Evolutionary conservation across 2,329 filamentous ascomycete genomes (phyloP).

Genomic region (Harringtonia lauricola): DNA sequence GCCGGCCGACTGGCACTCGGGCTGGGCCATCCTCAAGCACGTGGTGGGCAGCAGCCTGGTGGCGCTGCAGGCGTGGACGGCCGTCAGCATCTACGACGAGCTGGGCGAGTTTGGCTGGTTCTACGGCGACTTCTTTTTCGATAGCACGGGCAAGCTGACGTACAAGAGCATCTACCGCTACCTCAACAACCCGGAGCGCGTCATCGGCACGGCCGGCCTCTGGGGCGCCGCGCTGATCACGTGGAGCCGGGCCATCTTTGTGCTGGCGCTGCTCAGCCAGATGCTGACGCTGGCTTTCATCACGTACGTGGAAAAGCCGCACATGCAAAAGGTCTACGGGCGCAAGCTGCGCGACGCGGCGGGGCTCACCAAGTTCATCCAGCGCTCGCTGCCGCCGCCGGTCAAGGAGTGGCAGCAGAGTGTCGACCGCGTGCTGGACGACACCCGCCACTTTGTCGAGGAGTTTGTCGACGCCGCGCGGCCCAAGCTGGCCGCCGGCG

Average conservation of each 20-base stretch:
- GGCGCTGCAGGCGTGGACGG: conserved; percentile 84
- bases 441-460: conserved; percentile 80
- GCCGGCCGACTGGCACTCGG: conserved; percentile 79
- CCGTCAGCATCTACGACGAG: conserved; percentile 85
- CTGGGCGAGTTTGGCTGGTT: conserved; percentile 98
- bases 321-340: conserved; percentile 98
- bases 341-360: conserved; percentile 73
- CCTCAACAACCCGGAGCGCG: conserved; percentile 91
- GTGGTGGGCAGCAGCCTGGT: conserved; percentile 73
- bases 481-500: conserved; percentile 75
- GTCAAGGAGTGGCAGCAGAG: conserved; percentile 76
- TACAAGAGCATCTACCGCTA: conserved; percentile 98
- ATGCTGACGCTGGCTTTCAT: conserved; percentile 79
- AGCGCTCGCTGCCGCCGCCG: conserved; percentile 71
- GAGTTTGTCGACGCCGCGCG: conserved; percentile 78
- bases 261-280: conserved; percentile 77
- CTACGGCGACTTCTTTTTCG: conserved; percentile 97
- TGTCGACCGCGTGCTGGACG: conserved; percentile 77
- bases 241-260: conserved; percentile 76
- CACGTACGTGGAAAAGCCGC: conserved; percentile 85
- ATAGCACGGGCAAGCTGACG: conserved; percentile 75
- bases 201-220: conserved; percentile 86
- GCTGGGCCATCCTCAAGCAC: conserved; percentile 77
- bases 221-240: conserved; percentile 94
- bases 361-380: conserved; percentile 83